Percentiles rank a stretch among this genome's conserved stretches.
These are phyloP conservation scores for Hanseniaspora guilliermondii DNA, from an alignment of 805 yeast genomes.

Conservation along the genomic window DNA sequence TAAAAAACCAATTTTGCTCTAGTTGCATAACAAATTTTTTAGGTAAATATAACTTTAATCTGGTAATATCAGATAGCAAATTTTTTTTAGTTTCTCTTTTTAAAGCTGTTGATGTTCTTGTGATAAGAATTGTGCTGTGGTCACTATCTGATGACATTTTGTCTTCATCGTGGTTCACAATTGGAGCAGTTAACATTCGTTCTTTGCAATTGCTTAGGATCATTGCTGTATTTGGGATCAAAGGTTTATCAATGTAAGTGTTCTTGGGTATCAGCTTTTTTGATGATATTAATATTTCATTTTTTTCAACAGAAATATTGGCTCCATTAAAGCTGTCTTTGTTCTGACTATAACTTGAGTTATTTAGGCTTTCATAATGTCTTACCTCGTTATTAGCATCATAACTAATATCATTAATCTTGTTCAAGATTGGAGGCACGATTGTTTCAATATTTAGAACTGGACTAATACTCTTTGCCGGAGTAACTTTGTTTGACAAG, in stretches of 20 bases:
- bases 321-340: no score
- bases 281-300: no score
- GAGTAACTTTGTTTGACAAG: neutral
- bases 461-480: neutral
- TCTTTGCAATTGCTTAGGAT: neutral
- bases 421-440: neutral
- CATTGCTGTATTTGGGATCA: neutral
- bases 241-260: neutral
- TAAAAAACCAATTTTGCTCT: neutral
- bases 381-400: no score
- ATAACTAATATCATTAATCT: no score
- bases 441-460: neutral
- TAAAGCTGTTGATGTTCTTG: neutral
- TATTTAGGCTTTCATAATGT: no score
- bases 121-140: neutral
- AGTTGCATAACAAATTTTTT: constrained; percentile 4
- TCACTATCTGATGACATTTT: neutral
- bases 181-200: neutral
- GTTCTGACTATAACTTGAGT: no score
- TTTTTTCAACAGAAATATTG: no score
- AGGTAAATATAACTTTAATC: neutral
- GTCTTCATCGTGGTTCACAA: neutral
- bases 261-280: no score
- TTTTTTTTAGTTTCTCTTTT: neutral
- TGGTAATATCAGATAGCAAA: neutral